Evolutionary conservation across 306 rosid species (phyloP).

Genomic region (Begonia fuchsioides): DNA sequence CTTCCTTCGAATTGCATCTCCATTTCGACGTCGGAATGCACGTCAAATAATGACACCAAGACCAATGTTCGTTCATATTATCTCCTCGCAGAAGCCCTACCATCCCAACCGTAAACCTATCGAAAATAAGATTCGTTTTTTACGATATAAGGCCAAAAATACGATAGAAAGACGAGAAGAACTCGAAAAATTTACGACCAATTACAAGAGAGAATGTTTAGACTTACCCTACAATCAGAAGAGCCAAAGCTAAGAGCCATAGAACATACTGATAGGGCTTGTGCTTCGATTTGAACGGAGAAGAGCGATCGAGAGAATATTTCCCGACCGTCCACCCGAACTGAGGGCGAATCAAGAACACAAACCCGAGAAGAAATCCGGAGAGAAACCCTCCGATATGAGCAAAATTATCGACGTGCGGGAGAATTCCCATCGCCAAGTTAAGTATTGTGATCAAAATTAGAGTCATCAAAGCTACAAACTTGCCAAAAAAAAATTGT

Average conservation of each 20-base stretch:
- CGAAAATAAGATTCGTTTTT: not conserved
- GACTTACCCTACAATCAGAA: slow-evolving; percentile 10
- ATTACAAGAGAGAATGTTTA: not conserved
- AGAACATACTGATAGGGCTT: slow-evolving; percentile 12
- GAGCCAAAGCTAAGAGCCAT: slow-evolving; percentile 8
- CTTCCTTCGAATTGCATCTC: slow-evolving; percentile 6
- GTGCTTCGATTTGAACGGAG: not conserved
- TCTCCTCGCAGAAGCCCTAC: slow-evolving; percentile 7
- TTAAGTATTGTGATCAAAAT: slow-evolving; percentile 6
- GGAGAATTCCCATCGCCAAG: slow-evolving; percentile 12
- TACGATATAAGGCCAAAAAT: too few species aligned
- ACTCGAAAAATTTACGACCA: too few species aligned
- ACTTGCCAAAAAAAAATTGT: not conserved
- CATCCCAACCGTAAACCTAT: slow-evolving; percentile 11
- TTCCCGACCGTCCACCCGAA: slow-evolving; percentile 9
- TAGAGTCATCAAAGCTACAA: slow-evolving; percentile 15
- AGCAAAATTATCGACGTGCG: slow-evolving; percentile 15
- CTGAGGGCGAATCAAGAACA: slow-evolving; percentile 12
- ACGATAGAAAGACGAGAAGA: too few species aligned
- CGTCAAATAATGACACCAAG: slow-evolving; percentile 15
- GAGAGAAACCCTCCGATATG: slow-evolving; percentile 15
- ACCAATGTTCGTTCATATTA: slow-evolving; percentile 10
- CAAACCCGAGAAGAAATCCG: slow-evolving; percentile 11
- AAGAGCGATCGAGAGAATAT: not conserved
- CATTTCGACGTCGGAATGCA: slow-evolving; percentile 12